Percentiles rank a stretch among this genome's conserved stretches.
Conservation (phyloP, 495 filamentous ascomycete genomes). For the Penicillium bovifimosum region DNA sequence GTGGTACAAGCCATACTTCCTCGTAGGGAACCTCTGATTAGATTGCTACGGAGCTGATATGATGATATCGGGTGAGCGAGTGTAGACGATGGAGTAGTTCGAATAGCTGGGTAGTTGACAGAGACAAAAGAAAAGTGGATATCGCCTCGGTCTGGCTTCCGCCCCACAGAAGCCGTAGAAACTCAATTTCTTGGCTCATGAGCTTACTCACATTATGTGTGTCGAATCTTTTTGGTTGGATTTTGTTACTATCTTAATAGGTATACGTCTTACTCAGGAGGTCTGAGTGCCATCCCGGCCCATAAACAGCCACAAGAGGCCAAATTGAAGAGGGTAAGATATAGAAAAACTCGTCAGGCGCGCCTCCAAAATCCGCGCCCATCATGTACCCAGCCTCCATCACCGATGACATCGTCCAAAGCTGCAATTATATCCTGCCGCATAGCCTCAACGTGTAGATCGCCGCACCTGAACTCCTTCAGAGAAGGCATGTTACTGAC, state of each 20-base stretch:
- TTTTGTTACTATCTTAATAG: too few species aligned
- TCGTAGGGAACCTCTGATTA: background rate
- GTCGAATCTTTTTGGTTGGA: too few species aligned
- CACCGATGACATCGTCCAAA: conserved; percentile 20
- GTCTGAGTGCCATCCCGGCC: too few species aligned
- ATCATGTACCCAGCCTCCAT: conserved; percentile 26
- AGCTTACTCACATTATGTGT: too few species aligned
- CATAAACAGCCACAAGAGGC: too few species aligned
- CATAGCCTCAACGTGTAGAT: conserved; percentile 29
- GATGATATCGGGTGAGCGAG: too few species aligned
- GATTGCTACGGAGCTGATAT: background rate
- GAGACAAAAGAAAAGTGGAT: background rate
- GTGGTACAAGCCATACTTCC: conserved; percentile 9
- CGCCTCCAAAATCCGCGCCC: conserved; percentile 11
- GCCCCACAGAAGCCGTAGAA: too few species aligned
- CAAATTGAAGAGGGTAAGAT: background rate
- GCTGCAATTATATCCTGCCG: conserved; percentile 23
- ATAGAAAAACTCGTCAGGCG: background rate
- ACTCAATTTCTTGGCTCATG: too few species aligned
- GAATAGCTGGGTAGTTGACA: background rate
- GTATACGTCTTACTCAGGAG: too few species aligned
- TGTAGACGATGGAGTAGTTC: background rate
- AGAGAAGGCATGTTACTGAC: conserved; percentile 22
- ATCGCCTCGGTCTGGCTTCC: background rate
- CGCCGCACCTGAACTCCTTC: conserved; percentile 23